These are phyloP conservation scores for Coemansia aciculifera DNA, from an alignment of 192 early-diverging fungal species.

Conservation along the genomic window DNA sequence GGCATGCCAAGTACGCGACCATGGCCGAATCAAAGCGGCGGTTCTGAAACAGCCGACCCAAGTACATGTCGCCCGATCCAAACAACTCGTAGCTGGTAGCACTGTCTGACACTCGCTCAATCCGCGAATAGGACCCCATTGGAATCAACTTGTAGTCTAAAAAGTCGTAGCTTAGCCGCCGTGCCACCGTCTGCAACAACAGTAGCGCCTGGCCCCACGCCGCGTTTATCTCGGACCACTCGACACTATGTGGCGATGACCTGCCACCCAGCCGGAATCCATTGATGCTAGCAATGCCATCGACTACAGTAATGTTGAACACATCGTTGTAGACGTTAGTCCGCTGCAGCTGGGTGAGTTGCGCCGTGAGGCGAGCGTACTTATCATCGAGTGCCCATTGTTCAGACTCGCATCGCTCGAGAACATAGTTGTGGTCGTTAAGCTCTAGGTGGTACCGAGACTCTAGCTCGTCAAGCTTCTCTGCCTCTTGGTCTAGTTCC, in stretches of 20 bases:
- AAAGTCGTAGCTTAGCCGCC: slow-evolving; percentile 81
- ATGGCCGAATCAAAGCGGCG: slow-evolving; percentile 85
- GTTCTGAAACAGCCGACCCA: slow-evolving; percentile 78
- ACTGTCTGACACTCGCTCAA: slow-evolving; percentile 80
- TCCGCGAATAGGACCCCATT: slow-evolving; percentile 87
- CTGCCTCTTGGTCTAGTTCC: slow-evolving; percentile 53
- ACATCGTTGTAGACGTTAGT: slow-evolving; percentile 96
- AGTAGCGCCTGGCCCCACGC: slow-evolving; percentile 90
- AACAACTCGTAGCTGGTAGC: slow-evolving; percentile 78
- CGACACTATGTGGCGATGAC: slow-evolving; percentile 73
- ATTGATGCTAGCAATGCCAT: slow-evolving; percentile 91
- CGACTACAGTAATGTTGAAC: slow-evolving; percentile 84
- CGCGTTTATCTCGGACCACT: slow-evolving; percentile 97
- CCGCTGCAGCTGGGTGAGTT: slow-evolving; percentile 81
- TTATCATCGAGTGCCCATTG: slow-evolving; percentile 76
- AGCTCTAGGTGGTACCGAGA: slow-evolving; percentile 63
- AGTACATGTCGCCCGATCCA: slow-evolving; percentile 78
- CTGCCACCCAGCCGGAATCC: slow-evolving; percentile 84
- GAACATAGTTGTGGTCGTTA: slow-evolving; percentile 67
- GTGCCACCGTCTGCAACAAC: slow-evolving; percentile 83
- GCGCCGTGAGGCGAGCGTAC: slow-evolving; percentile 72
- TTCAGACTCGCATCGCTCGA: slow-evolving; percentile 70
- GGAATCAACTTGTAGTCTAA: slow-evolving; percentile 82
- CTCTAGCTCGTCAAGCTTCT: slow-evolving; percentile 49
- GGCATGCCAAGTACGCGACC: slow-evolving; percentile 85